Conservation (phyloP, 1,139 yeast species). For the Candida anutae region DNA sequence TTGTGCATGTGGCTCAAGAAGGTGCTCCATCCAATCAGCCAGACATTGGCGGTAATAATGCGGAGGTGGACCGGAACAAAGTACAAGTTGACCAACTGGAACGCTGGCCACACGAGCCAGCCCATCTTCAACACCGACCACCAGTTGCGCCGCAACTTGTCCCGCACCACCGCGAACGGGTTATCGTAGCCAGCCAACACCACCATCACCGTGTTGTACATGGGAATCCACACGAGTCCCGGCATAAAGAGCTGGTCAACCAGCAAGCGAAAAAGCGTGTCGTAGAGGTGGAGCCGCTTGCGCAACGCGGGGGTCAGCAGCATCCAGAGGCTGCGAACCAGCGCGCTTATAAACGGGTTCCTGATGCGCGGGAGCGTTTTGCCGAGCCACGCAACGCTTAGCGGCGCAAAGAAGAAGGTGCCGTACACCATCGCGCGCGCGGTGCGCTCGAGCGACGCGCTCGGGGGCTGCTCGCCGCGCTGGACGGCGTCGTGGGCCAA, state of each 20-base stretch:
- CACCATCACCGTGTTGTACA: constrained; percentile 36
- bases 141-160: constrained; percentile 33
- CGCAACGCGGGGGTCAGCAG: constrained; percentile 8
- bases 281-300: constrained; percentile 18
- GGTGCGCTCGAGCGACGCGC: constrained; percentile 35
- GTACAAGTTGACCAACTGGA: constrained; percentile 32
- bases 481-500: constrained; percentile 30
- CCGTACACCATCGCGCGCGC: constrained; percentile 68
- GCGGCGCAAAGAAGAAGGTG: constrained; percentile 66
- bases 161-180: constrained; percentile 25
- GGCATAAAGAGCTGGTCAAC: constrained; percentile 29
- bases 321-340: constrained; percentile 8
- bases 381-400: constrained; percentile 66
- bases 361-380: constrained; percentile 42
- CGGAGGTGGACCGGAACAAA: constrained; percentile 36
- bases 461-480: constrained; percentile 10
- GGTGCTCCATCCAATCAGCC: constrained; percentile 41
- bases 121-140: constrained; percentile 34
- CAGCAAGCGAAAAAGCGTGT: constrained; percentile 27
- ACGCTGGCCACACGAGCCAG: constrained; percentile 41
- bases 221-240: constrained; percentile 35
- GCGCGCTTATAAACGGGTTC: constrained; percentile 27
- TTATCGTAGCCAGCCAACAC: constrained; percentile 29
- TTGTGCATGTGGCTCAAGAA: constrained; percentile 39
- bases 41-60: constrained; percentile 30